Base-by-base conservation (phyloP, 768 basidiomycete genomes). In the Nidula microcarpa region DNA sequence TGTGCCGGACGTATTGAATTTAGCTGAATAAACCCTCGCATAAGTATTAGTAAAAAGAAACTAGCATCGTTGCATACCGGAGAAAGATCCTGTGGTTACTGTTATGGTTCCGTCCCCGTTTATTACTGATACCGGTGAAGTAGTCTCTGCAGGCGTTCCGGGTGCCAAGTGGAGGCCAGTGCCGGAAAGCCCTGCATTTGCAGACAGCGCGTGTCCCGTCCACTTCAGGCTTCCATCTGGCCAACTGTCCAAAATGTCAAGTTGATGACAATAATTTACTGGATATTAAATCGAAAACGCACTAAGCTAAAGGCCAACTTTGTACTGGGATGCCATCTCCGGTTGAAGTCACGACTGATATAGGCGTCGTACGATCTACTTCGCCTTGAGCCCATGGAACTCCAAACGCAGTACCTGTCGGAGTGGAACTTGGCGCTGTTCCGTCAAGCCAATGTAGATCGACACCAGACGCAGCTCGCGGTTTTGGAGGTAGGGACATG, bases 231-330 rank as follows among this genome's bases (percentile, higher is more conserved):
- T 68, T 32, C 70, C 72, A 46, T 73, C 72, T 11, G 72, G 71
- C 71, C 71, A 73, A 47, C 71, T 71, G 44, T 30, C 13, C 2
- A 53, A 35, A 30, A 18, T 2, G 4, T 32, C 14, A 18, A 2
- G 34, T 14, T 8, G 11, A 16, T 18, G 14, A 14, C 13, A n/a
- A 49, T 30, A 35, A 23, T n/a, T 37, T 41, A 41, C 39, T 41
- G 3, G 11, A 41, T 41, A 41, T 41, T 17, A 17, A 35, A 35
- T 13, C 47, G 9, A 53, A 34, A 13, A 2, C 68, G 47, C 43
- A 71, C 71, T 65, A 73, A 39, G 72, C 71, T 49, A 73, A 54
- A 3, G 71, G 71, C 72, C 72, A 73, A 14, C 63, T 71, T 52
- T 61, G 58, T 6, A 61, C 33, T 5, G 60, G 60, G 8, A 59